Percentiles rank a stretch among this genome's conserved stretches.
These are phyloP conservation scores for Theileria annulata DNA, from an alignment of 169 alveolate species.

Conservation along the genomic window DNA sequence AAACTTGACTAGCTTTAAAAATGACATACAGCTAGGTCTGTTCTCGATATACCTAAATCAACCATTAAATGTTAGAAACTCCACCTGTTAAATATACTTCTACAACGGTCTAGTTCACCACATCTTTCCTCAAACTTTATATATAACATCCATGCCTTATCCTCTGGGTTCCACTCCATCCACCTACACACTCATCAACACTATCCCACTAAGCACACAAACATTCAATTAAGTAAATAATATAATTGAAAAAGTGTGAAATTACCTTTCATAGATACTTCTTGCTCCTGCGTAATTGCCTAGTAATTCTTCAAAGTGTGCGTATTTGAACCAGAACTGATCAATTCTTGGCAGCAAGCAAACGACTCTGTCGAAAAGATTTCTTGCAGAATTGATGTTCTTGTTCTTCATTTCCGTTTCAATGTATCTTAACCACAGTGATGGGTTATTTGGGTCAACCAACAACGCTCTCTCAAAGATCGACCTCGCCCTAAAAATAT, in stretches of 20 bases:
- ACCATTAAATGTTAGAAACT: background rate
- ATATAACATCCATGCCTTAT: slow-evolving; percentile 94
- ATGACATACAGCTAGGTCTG: slow-evolving; percentile 88
- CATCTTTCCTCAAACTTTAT: slow-evolving; percentile 96
- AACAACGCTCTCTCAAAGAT: slow-evolving; percentile 96
- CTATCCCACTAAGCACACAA: background rate
- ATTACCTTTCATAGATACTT: slow-evolving; percentile 83
- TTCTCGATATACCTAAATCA: slow-evolving; percentile 83
- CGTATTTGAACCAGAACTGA: slow-evolving; percentile 97
- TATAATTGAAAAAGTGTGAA: background rate
- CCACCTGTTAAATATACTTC: slow-evolving; percentile 85
- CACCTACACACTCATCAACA: slow-evolving; percentile 74
- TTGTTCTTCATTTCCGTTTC: slow-evolving; percentile 97
- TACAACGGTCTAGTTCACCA: slow-evolving; percentile 92
- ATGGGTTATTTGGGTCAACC: slow-evolving; percentile 91
- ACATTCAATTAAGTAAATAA: background rate
- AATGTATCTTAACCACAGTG: slow-evolving; percentile 96
- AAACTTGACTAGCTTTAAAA: slow-evolving; percentile 92
- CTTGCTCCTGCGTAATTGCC: slow-evolving; percentile 94
- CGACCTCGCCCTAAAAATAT: slow-evolving; percentile 87
- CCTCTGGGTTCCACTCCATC: slow-evolving; percentile 98
- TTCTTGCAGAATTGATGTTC: slow-evolving; percentile 92
- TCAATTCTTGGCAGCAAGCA: slow-evolving; percentile 95
- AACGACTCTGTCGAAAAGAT: slow-evolving; percentile 96
- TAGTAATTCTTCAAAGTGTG: slow-evolving; percentile 97